Evolutionary conservation across 2,329 filamentous ascomycete species (phyloP), one percentile per base, ranked within the genome.

Genomic region (Phaeophleospora eucalypticola): DNA sequence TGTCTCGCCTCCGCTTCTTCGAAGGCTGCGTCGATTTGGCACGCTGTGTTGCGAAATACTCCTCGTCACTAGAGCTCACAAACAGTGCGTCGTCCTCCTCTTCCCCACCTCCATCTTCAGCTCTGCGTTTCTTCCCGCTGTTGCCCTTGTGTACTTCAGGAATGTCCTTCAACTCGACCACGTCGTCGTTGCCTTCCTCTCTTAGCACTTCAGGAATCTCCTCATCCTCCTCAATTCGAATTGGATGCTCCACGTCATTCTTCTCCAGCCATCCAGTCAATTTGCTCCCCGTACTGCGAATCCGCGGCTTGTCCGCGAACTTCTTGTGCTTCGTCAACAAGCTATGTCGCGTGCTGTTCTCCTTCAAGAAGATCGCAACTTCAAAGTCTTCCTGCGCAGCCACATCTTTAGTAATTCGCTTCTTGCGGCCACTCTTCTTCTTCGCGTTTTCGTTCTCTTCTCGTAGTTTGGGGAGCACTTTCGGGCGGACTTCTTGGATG

Each of bases 321-420:
- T 81, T 77, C 69, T 95, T 96, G 59, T 87, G 83, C 67, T 93
- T 95, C 46, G 83, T 86, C 48, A 97, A 77, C 32, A 98, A 74
- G 27, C 89, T 87, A 71, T 97, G 93, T 12, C 89, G 82, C 2
- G 86, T 90, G 42, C 81, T 83, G 6, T 86, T 86, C 66, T 95
- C 88, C 37, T 87, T 94, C 56, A 98, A 75, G 70, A 96, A 97
- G 55, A 98, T 86, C 32, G 89, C 87, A 12, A 96, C 89, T 64
- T 97, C 89, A 64, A 96, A 98, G 58, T 95, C 91, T 68, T 96
- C 91, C 76, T 87, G 76, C 9, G 81, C 75, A 14, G 96, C 81
- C 0, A 95, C 84, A 75, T 97, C 93, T 68, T 95, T 95, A 57
- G 95, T 86, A 58, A 86, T 86, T 52, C 83, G 83, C 58, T 80